phyloP scores from a whole-genome alignment of 176 grass and related monocot genomes.

The Echinochloa phyllopogon region DNA sequence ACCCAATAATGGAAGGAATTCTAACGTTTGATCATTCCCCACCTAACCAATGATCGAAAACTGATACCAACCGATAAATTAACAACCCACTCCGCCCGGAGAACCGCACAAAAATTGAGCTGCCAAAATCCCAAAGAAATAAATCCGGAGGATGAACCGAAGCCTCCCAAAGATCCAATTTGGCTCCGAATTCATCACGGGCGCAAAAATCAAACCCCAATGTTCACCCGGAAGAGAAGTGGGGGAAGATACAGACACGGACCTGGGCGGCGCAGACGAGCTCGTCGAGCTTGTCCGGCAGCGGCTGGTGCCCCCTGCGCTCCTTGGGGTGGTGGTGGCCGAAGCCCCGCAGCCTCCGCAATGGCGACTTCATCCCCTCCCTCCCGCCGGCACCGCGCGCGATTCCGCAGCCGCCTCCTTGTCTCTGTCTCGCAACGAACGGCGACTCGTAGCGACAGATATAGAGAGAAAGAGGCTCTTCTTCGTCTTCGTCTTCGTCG shows the following conservation, averaged over 20 bases:
- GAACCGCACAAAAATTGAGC: not conserved
- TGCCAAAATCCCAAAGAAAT: not conserved
- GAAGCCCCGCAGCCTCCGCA: slow-evolving; percentile 70
- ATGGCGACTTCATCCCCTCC: slow-evolving; percentile 81
- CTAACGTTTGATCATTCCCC: not conserved
- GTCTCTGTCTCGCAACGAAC: not conserved
- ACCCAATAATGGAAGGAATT: not conserved
- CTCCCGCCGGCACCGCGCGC: not conserved
- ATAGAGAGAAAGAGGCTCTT: not conserved
- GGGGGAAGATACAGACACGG: not conserved
- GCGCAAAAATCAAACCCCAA: not conserved
- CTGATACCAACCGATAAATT: slow-evolving; percentile 11
- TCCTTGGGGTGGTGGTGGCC: slow-evolving; percentile 53
- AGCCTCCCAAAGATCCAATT: slow-evolving; percentile 39
- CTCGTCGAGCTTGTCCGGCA: slow-evolving; percentile 77
- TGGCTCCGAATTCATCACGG: not conserved
- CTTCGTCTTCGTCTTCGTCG: not conserved
- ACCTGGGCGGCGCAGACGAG: slow-evolving; percentile 70
- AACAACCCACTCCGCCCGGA: slow-evolving; percentile 14
- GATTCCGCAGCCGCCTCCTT: not conserved
- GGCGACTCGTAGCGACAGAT: not conserved
- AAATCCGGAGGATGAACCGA: not conserved
- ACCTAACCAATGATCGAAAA: slow-evolving; percentile 28
- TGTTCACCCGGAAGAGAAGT: not conserved
- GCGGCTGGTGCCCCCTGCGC: slow-evolving; percentile 29